Conservation (phyloP, 1,284 basidiomycete genomes). For the Rhodotorula sp. region DNA sequence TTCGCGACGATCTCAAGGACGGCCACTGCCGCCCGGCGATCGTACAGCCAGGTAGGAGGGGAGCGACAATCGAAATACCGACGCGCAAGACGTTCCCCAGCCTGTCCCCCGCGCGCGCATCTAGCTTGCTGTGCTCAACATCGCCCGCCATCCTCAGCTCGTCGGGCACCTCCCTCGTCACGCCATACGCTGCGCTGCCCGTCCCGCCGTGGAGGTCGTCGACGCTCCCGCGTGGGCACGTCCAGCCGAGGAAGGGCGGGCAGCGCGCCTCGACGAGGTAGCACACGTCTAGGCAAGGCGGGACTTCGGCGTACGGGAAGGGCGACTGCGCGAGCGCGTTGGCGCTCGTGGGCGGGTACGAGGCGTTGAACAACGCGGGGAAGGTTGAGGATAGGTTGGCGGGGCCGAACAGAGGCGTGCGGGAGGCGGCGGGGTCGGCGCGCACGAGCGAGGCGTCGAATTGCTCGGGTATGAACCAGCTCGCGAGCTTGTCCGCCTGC, state of each 20-base stretch:
- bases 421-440: slow-evolving; percentile 25
- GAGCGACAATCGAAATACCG: neutral
- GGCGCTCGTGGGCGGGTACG: slow-evolving; percentile 5
- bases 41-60: accelerated
- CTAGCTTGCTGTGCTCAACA: neutral
- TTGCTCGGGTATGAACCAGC: slow-evolving; percentile 12
- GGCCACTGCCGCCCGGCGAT: too few species aligned
- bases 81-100: slow-evolving; percentile 39
- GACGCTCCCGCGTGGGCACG: slow-evolving; percentile 37
- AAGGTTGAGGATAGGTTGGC: slow-evolving; percentile 28
- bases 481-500: neutral
- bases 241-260: slow-evolving; percentile 45
- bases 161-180: slow-evolving; percentile 4
- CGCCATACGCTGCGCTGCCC: slow-evolving; percentile 28
- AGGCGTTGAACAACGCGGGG: slow-evolving; percentile 28
- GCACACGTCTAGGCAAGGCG: slow-evolving; percentile 46
- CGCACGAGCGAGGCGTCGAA: slow-evolving; percentile 27
- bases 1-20: too few species aligned
- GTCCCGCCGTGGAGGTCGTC: slow-evolving; percentile 12
- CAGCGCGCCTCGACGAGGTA: slow-evolving; percentile 45
- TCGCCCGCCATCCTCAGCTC: slow-evolving; percentile 21
- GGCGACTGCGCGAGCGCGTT: slow-evolving; percentile 7
- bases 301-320: slow-evolving; percentile 47
- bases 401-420: slow-evolving; percentile 39
- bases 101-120: slow-evolving; percentile 20